Evolutionary conservation across 106 monocot species (phyloP), one percentile per base, ranked within the genome.

Genomic region (Phalaenopsis aphrodite): DNA sequence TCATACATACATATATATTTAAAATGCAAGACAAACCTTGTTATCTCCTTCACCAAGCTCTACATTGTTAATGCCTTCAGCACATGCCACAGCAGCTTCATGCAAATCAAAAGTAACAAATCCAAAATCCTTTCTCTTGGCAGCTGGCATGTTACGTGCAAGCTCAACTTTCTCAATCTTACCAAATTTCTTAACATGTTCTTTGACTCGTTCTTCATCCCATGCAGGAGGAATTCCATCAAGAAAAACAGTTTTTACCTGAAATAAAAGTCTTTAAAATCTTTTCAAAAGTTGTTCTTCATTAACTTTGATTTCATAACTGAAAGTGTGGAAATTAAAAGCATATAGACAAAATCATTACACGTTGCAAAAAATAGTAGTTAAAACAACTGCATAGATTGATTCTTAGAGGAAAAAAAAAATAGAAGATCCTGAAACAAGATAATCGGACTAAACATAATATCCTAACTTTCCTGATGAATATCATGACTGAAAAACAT

Each of bases 51-150:
- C 91, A 83, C 95, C 93, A 42, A 99, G 72, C 75, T 95, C 99
- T 21, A 81, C 79, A 85, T 91, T 91, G 75, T 93, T 95, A 75
- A 99, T 88, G 55, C 90, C 86, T 85, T 95, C 94, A 75, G 93
- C 88, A 86, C 99, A 99, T 49, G 80, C 80, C 23, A 93, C 82
- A 76, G 99, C 99, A 89, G 85, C 84, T 56, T 93, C 93, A 87
- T 99, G 95, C 1, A 85, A 84, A 47, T 89, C 95, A 90, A 99
- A 99, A 75, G 91, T 93, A 72, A 99, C 88, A 93, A 95, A 95
- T 16, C 95, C 99, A 91, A 99, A 99, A 79, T 99, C 93, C 77
- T 85, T 89, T 81, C 99, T 95, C 78, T 93, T 99, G 0, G 99
- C 95, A 77, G 91, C 80, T 55, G 92, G 92, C 99, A 99, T 99